A percentile compares a stretch with the other conserved stretches of the same genome.
These are phyloP conservation scores for Marasmius sp. DNA, from an alignment of 1,284 basidiomycete genomes.

Conservation along the genomic window DNA sequence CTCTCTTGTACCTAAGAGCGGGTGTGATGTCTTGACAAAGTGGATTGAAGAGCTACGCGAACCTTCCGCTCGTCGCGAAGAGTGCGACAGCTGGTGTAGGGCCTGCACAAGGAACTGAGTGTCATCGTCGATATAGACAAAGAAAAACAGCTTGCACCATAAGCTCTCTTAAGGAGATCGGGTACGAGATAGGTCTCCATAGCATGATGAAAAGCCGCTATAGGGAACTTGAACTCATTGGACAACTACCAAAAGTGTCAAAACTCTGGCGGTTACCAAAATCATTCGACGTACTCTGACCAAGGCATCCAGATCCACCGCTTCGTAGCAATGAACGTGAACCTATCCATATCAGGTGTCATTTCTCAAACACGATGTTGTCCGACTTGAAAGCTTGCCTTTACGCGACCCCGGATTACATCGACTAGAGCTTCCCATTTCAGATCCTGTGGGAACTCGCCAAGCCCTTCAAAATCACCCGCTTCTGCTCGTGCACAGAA, in stretches of 20 bases:
- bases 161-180: conserved; percentile 56
- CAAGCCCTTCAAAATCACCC: conserved; percentile 60
- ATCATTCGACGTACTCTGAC: conserved; percentile 45
- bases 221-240: conserved; percentile 63
- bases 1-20: conserved; percentile 58
- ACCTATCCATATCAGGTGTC: conserved; percentile 35
- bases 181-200: conserved; percentile 66
- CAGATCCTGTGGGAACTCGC: conserved; percentile 66
- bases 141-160: conserved; percentile 32
- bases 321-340: conserved; percentile 66
- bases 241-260: conserved; percentile 38
- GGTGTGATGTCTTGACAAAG: neutral
- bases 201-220: conserved; percentile 66
- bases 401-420: conserved; percentile 58
- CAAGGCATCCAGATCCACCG: conserved; percentile 63
- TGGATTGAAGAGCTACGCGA: conserved; percentile 19
- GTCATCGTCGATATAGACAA: neutral
- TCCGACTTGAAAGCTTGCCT: conserved; percentile 16
- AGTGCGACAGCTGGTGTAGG: conserved; percentile 55
- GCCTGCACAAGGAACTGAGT: conserved; percentile 18
- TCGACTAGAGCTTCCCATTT: conserved; percentile 76
- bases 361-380: neutral
- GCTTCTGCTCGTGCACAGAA: conserved; percentile 62
- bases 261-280: neutral
- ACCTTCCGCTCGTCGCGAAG: conserved; percentile 53